Base-by-base conservation (phyloP, 192 early-diverging fungal species). In the Mortierella claussenii region DNA sequence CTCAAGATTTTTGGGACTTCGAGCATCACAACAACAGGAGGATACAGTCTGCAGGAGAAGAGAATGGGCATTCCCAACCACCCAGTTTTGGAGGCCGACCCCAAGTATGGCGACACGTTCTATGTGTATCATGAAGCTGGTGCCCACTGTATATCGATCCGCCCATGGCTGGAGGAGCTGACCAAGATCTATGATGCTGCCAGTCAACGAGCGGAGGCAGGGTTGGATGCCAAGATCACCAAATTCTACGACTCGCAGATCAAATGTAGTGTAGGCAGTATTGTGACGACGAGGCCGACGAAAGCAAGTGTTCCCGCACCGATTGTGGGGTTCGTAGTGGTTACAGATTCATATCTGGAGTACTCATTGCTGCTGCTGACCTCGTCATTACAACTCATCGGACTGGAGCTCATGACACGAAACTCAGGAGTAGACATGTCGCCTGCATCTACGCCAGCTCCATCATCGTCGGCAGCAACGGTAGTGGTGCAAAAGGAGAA, bases 41-140 rank as follows among this genome's bases (percentile, higher is more conserved):
- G 45, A 3, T 60, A 74, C 28, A 51, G 51, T 9, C 48, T 81
- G 23, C 31, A 56, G 26, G 79, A 78, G 53, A 65, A 55, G 34
- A 52, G 65, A 31, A 47, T 87, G 55, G 82, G 88, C 3, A 74
- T 88, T 32, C 81, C 63, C 0, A 71, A 74, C 48, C 71, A 78
- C n/a, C 84, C 89, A 32, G 68, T 69, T 28, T 64, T 95, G 33
- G 61, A 86, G 3, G 59, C 67, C 0, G 93, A 95, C 58, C 68
- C 87, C 9, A 69, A 86, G 46, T 89, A 89, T 44, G 67, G 82
- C 28, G 81, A 88, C 26, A 83, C 83, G 18, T 89, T 91, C 49
- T 95, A 89, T 56, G 79, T 86, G 7, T 87, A 91, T 36, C 93
- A 95, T 56, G 67, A 83, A 23, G 80, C 80, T 44, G 94, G 93